Evolutionary conservation across 768 basidiomycete species (phyloP).

Genomic region (Hypholoma fasciculare): DNA sequence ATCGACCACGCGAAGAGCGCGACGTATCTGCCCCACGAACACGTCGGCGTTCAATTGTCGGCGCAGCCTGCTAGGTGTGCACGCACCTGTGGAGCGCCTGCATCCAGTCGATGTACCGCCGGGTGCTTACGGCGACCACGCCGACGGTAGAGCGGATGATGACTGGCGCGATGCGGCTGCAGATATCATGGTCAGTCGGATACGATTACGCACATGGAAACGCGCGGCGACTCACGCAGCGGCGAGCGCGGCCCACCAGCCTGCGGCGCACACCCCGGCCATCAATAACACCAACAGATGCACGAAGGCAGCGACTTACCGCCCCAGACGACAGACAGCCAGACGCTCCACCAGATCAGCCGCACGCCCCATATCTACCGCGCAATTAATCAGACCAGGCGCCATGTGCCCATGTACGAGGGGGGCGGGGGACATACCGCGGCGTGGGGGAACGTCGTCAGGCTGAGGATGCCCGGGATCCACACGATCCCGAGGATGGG

Average conservation of each 20-base stretch:
- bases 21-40: constrained; percentile 39
- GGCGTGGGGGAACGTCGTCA: constrained; percentile 50
- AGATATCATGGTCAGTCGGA: not conserved
- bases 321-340: constrained; percentile 79
- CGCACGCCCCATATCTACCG: constrained; percentile 57
- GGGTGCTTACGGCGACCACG: constrained; percentile 65
- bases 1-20: constrained; percentile 71
- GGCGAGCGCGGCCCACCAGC: constrained; percentile 81
- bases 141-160: constrained; percentile 68
- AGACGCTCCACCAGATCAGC: constrained; percentile 81
- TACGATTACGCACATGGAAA: not conserved
- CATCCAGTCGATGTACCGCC: constrained; percentile 82
- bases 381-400: not conserved
- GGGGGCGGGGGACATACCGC: constrained; percentile 36
- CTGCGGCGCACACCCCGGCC: constrained; percentile 25
- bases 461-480: constrained; percentile 74
- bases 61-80: not conserved
- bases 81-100: constrained; percentile 60
- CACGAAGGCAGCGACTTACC: constrained; percentile 37
- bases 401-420: not conserved
- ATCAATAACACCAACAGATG: not conserved
- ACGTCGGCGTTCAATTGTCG: not conserved
- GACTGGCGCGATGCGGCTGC: constrained; percentile 47
- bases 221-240: constrained; percentile 44
- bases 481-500: constrained; percentile 67